Conservation (phyloP, 2,329 filamentous ascomycete genomes). For the Proliferodiscus dingleyae region DNA sequence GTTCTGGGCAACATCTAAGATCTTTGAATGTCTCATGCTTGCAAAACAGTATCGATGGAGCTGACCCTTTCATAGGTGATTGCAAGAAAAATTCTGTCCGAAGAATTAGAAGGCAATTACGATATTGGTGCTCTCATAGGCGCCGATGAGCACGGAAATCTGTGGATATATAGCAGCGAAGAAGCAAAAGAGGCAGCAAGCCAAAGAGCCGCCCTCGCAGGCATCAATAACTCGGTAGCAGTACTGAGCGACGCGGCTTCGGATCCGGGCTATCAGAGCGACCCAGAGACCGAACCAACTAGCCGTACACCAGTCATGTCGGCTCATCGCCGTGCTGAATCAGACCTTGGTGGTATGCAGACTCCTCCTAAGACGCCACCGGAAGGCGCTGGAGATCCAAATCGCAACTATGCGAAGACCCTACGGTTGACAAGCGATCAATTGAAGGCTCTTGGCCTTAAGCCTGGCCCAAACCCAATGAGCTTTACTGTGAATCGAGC, state of each 20-base stretch:
- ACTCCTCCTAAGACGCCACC: constrained; percentile 68
- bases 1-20: too few species aligned
- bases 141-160: constrained; percentile 88
- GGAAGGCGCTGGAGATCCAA: constrained; percentile 60
- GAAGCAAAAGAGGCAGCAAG: constrained; percentile 88
- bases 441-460: constrained; percentile 77
- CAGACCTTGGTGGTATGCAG: constrained; percentile 53
- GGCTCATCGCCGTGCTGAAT: constrained; percentile 57
- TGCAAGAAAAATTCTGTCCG: constrained; percentile 83
- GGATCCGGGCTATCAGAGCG: constrained; percentile 93
- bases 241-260: constrained; percentile 64
- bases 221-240: constrained; percentile 34
- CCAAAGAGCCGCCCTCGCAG: constrained; percentile 51
- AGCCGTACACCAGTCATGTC: constrained; percentile 43
- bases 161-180: constrained; percentile 99
- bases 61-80: constrained; percentile 61
- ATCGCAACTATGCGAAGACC: constrained; percentile 93
- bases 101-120: constrained; percentile 91
- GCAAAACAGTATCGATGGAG: too few species aligned
- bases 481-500: constrained; percentile 95
- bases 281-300: constrained; percentile 59
- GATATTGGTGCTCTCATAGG: constrained; percentile 94
- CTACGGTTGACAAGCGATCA: constrained; percentile 92
- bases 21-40: too few species aligned
- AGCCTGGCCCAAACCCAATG: constrained; percentile 85